phyloP scores from a whole-genome alignment of 192 early-diverging fungal genomes.

The Coemansia sp. region DNA sequence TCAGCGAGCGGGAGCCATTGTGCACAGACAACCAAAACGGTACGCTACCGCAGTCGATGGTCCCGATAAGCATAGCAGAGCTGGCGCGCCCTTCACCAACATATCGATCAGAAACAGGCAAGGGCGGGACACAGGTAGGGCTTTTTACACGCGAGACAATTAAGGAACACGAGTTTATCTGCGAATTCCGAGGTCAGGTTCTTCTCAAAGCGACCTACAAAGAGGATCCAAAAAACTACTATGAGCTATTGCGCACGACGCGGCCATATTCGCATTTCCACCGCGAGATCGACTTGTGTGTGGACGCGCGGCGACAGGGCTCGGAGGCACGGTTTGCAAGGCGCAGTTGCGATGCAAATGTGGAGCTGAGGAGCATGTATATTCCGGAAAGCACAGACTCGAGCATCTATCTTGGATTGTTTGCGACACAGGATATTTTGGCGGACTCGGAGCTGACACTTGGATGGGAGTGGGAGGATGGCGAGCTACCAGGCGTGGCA shows the following conservation, averaged over 20 bases:
- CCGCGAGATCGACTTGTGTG: conserved; percentile 62
- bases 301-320: conserved; percentile 69
- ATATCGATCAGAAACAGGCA: conserved; percentile 22
- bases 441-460: conserved; percentile 69
- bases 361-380: conserved; percentile 61
- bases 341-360: conserved; percentile 68
- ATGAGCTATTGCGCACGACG: conserved; percentile 62
- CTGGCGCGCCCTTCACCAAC: conserved; percentile 5
- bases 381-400: conserved; percentile 47
- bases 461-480: conserved; percentile 69
- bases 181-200: conserved; percentile 77
- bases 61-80: conserved; percentile 12
- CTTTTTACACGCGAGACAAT: conserved; percentile 36
- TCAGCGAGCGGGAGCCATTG: not conserved
- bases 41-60: conserved; percentile 13
- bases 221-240: conserved; percentile 64
- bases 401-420: conserved; percentile 65
- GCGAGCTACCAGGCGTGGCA: conserved; percentile 45
- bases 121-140: conserved; percentile 29
- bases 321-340: conserved; percentile 68
- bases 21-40: not conserved
- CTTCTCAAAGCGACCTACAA: conserved; percentile 66
- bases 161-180: conserved; percentile 55
- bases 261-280: conserved; percentile 66
- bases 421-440: conserved; percentile 58